Conservation (phyloP, 2,329 filamentous ascomycete species). For the Sarocladiaceae sp. region DNA sequence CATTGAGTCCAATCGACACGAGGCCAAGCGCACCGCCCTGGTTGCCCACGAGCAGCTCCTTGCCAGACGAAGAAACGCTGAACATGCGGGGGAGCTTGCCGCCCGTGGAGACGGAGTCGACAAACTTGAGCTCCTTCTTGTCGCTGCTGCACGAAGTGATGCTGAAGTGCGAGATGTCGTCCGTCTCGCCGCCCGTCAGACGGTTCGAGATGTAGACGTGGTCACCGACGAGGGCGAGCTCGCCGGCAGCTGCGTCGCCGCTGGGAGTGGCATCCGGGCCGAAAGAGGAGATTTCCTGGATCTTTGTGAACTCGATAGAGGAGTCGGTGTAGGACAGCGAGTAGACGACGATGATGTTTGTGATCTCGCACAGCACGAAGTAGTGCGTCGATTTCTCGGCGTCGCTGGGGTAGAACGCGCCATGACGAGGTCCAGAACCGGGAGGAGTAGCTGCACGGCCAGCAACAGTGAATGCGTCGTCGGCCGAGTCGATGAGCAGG, state of each 20-base stretch:
- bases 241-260: conserved; percentile 38
- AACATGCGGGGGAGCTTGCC: conserved; percentile 41
- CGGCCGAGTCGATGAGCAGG: conserved; percentile 36
- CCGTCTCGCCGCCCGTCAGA: conserved; percentile 35
- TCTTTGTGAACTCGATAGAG: conserved; percentile 27
- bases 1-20: conserved; percentile 29
- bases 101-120: conserved; percentile 25
- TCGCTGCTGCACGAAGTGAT: conserved; percentile 16
- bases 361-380: conserved; percentile 39
- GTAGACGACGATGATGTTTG: conserved; percentile 38
- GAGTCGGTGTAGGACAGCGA: conserved; percentile 30
- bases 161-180: conserved; percentile 42
- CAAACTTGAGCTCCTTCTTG: conserved; percentile 23
- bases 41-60: conserved; percentile 42
- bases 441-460: conserved; percentile 25
- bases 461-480: conserved; percentile 32
- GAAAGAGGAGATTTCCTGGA: conserved; percentile 35
- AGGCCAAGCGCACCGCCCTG: conserved; percentile 34
- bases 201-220: conserved; percentile 46
- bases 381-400: conserved; percentile 36
- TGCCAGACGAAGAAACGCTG: conserved; percentile 27
- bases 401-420: conserved; percentile 35
- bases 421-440: conserved; percentile 45
- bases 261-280: conserved; percentile 25
- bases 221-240: conserved; percentile 35